Evolutionary conservation across 768 basidiomycete species (phyloP), one percentile per base, ranked within the genome.

Genomic region (Mrakia gelida): DNA sequence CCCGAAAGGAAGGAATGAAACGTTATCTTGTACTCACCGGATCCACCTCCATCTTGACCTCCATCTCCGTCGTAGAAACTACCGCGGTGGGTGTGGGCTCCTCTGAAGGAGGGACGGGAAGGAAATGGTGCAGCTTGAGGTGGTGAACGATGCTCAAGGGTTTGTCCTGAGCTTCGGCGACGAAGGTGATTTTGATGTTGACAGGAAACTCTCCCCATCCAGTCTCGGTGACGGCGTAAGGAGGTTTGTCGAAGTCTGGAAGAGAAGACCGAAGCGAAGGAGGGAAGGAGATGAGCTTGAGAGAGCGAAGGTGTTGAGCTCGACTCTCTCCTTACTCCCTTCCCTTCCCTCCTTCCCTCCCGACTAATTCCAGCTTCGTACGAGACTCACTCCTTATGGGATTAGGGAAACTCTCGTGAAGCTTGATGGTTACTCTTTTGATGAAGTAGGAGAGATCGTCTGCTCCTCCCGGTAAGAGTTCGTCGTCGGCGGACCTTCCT

Each of bases 181-280:
- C 87, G 85, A 98, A 98, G 71, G 91, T 91, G 75, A 99, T 91
- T 73, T 92, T 89, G 80, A 99, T 95, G 82, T 91, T 90, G 80
- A 98, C 92, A 82, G 97, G 94, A 85, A 99, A 99, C 86, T 99
- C 97, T 81, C 97, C 97, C 97, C 97, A 99, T 70, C 97, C 97
- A 23, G 97, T 98, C 85, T 98, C 97, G 15, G 95, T 91, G 23
- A 98, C 91, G 81, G 94, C 93, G 82, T 95, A 99, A 0, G 97
- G 97, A 6, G 94, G 89, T 83, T 92, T 94, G 82, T 99, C 97
- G 41, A 97, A 83, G 81, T 91, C 96, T 98, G 80, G 45, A 7
- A 28, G 73, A 30, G 23, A 28, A 49, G 68, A n/a, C n/a, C 9
- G 72, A 54, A 67, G n/a, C 38, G 41, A 34, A 13, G 38, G 15